Conservation (phyloP, 2,329 filamentous ascomycete species). For the Helicocarpus griseus region DNA sequence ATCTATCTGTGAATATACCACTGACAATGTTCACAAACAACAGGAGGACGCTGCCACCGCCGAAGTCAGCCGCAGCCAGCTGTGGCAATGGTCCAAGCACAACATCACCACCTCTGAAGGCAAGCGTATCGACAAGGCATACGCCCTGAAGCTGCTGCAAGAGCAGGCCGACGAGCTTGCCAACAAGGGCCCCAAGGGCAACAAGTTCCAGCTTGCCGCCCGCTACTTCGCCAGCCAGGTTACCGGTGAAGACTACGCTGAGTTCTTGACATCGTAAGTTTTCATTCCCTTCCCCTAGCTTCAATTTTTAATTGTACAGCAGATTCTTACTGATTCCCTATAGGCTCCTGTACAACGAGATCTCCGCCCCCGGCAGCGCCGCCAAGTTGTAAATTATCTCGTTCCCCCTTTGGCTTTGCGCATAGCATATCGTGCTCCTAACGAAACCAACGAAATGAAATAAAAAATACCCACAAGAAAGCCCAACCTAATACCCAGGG, state of each 20-base stretch:
- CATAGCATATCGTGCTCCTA: not conserved
- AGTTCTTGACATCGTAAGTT: slow-evolving; percentile 79
- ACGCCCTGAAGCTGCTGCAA: slow-evolving; percentile 74
- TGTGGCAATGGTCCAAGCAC: slow-evolving; percentile 90
- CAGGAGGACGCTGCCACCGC: slow-evolving; percentile 89
- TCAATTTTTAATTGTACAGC: slow-evolving; percentile 10
- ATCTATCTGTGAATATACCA: too few relatives aligned
- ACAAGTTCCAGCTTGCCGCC: slow-evolving; percentile 83
- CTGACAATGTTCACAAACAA: not conserved
- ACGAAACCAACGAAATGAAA: not conserved
- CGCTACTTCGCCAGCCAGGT: slow-evolving; percentile 91
- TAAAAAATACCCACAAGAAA: not conserved
- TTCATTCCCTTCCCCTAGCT: slow-evolving; percentile 5
- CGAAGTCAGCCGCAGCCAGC: slow-evolving; percentile 85
- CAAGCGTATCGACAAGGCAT: slow-evolving; percentile 86
- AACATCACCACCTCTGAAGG: slow-evolving; percentile 70
- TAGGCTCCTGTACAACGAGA: slow-evolving; percentile 79
- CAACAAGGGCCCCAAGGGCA: slow-evolving; percentile 67
- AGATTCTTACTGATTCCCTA: slow-evolving; percentile 13
- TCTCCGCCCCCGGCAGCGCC: slow-evolving; percentile 59
- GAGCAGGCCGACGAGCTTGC: slow-evolving; percentile 73
- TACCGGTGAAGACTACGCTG: slow-evolving; percentile 93
- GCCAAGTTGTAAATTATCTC: slow-evolving; percentile 53
- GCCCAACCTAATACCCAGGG: not conserved
- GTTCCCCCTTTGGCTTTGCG: not conserved